Evolutionary conservation across 2,329 filamentous ascomycete genomes (phyloP).

Genomic region (Diaporthe vexans): DNA sequence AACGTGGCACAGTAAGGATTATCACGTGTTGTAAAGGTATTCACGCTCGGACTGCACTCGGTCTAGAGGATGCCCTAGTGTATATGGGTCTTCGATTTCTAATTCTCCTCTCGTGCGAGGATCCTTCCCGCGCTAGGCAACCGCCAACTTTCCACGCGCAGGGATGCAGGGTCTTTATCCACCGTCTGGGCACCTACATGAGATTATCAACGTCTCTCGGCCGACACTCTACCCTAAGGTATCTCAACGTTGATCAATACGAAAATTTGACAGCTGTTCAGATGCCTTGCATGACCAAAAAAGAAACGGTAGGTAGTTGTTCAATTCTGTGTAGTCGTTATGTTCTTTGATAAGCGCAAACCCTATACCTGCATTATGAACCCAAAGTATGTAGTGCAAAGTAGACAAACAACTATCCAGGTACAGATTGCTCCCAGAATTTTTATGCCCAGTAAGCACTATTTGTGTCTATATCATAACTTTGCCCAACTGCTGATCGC

Average conservation of each 20-base stretch:
- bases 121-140: conserved; percentile 29
- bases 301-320: too few relatives aligned
- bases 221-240: too few relatives aligned
- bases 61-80: neutral
- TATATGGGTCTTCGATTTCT: neutral
- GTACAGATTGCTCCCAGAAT: too few relatives aligned
- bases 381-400: too few relatives aligned
- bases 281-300: too few relatives aligned
- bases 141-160: conserved; percentile 15
- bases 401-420: too few relatives aligned
- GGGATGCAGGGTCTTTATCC: neutral
- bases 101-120: conserved; percentile 9
- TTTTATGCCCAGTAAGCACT: neutral
- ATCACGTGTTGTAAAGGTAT: neutral
- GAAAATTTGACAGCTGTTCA: too few relatives aligned
- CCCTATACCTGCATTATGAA: neutral
- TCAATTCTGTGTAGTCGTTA: too few relatives aligned
- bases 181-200: neutral
- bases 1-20: too few relatives aligned
- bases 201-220: neutral
- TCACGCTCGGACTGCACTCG: neutral
- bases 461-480: neutral
- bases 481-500: neutral
- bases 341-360: neutral
- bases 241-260: too few relatives aligned